Conservation (phyloP, 208 protist genomes). For the Leishmania guyanensis region DNA sequence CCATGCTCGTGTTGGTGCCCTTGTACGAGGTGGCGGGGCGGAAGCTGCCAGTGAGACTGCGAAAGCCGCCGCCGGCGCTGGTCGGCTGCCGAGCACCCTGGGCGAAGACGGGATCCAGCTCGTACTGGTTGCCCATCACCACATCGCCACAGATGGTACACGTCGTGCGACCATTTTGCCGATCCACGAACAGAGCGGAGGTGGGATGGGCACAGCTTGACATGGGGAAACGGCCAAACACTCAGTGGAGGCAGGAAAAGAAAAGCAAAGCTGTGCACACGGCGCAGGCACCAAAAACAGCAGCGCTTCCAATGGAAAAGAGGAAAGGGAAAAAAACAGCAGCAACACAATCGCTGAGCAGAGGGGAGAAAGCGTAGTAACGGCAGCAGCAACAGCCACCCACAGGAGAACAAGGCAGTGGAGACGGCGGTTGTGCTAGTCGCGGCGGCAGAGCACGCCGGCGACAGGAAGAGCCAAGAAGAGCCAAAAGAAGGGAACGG, state of each 20-base stretch:
- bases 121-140: conserved; percentile 70
- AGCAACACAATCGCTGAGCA: background rate
- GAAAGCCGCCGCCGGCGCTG: conserved; percentile 18
- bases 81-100: conserved; percentile 23
- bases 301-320: background rate
- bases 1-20: conserved; percentile 19
- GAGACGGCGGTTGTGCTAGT: background rate
- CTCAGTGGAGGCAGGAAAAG: background rate
- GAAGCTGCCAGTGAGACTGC: conserved; percentile 38
- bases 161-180: conserved; percentile 53
- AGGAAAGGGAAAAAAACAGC: background rate
- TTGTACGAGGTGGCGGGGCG: conserved; percentile 46
- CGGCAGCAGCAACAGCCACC: background rate
- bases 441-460: background rate
- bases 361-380: background rate
- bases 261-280: background rate
- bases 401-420: background rate
- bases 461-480: background rate
- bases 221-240: conserved; percentile 25
- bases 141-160: conserved; percentile 87
- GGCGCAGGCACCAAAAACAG: background rate
- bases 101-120: conserved; percentile 81
- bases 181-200: conserved; percentile 70
- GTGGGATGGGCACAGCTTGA: conserved; percentile 71
- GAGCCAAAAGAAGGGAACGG: background rate